Conservation (phyloP, 2,329 filamentous ascomycete species). For the Talaromyces pinophilus region DNA sequence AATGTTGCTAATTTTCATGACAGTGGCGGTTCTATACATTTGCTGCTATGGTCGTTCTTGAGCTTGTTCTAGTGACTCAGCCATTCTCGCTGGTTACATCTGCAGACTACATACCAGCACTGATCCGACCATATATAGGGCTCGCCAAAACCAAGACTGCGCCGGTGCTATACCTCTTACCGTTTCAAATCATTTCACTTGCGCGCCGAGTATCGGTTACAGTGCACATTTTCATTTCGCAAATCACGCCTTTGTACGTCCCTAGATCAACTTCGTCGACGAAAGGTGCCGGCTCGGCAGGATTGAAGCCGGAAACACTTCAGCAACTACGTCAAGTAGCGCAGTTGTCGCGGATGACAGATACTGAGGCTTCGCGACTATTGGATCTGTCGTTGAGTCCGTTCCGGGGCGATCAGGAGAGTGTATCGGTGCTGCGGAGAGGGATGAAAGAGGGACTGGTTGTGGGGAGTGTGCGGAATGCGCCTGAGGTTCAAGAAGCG, state of each 20-base stretch:
- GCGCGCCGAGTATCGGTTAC: conserved; percentile 75
- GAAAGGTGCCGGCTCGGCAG: conserved; percentile 29
- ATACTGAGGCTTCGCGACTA: conserved; percentile 69
- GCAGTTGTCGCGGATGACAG: conserved; percentile 58
- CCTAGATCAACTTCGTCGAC: conserved; percentile 31
- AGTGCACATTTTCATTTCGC: conserved; percentile 77
- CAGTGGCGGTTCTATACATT: conserved; percentile 57
- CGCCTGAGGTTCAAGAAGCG: conserved; percentile 80
- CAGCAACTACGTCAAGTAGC: conserved; percentile 70
- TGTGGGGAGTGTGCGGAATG: conserved; percentile 76
- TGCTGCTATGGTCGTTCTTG: conserved; percentile 57
- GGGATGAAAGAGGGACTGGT: conserved; percentile 85
- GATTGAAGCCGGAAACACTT: conserved; percentile 51
- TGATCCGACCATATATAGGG: conserved; percentile 32
- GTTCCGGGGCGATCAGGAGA: conserved; percentile 70
- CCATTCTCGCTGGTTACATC: conserved; percentile 46
- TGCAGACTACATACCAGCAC: conserved; percentile 33
- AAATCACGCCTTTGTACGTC: conserved; percentile 68
- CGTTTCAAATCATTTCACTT: conserved; percentile 79
- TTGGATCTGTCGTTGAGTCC: conserved; percentile 79
- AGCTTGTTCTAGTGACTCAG: conserved; percentile 59
- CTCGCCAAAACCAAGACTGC: conserved; percentile 40
- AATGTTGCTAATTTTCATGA: background rate
- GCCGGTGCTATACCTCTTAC: conserved; percentile 60
- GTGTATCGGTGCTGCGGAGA: conserved; percentile 63